phyloP scores from a whole-genome alignment of 345 rosid genomes.

The Gossypium australe region DNA sequence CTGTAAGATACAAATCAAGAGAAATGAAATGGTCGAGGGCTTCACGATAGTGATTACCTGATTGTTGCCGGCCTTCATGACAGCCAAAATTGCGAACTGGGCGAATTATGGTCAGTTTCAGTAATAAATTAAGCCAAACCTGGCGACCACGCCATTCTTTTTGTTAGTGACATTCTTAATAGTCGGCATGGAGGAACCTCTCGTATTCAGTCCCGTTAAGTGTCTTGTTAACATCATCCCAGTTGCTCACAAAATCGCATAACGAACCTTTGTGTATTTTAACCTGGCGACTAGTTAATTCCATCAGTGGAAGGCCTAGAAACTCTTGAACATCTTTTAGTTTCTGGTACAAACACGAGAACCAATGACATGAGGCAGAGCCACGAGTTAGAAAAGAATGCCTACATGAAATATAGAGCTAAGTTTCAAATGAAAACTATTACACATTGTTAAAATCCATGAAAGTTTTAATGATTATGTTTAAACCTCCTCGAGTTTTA shows the following conservation, averaged over 20 bases:
- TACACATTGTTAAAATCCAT: too few relatives aligned
- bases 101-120: neutral
- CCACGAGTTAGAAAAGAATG: neutral
- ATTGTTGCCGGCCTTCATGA: neutral
- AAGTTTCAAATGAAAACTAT: neutral
- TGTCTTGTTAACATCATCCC: slow-evolving; percentile 70
- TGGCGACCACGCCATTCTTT: slow-evolving; percentile 17
- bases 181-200: slow-evolving; percentile 54
- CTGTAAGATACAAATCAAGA: neutral
- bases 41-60: neutral
- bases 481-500: neutral
- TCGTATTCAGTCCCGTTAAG: slow-evolving; percentile 63
- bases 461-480: neutral
- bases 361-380: neutral
- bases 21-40: neutral
- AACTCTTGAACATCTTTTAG: slow-evolving; percentile 70
- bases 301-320: slow-evolving; percentile 56
- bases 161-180: slow-evolving; percentile 31
- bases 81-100: slow-evolving; percentile 9
- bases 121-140: slow-evolving; percentile 20
- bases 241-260: slow-evolving; percentile 60
- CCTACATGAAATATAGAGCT: neutral
- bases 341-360: slow-evolving; percentile 42
- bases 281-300: slow-evolving; percentile 71
- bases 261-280: slow-evolving; percentile 34